Evolutionary conservation across 1,284 basidiomycete species (phyloP).

Genomic region (Takashimella tepidaria): DNA sequence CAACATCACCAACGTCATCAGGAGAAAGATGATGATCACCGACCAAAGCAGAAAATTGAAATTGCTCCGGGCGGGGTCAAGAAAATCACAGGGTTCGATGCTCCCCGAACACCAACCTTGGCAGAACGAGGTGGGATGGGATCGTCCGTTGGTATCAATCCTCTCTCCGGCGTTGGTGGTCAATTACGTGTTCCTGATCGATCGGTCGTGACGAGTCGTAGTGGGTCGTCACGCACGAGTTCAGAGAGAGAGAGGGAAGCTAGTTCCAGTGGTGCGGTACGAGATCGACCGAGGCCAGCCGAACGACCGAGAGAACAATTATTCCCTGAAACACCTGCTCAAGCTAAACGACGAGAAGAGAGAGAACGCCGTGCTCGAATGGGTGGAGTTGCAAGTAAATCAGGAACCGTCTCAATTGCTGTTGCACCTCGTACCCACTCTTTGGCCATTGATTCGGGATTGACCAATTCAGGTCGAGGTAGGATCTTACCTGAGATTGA

Average conservation of each 20-base stretch:
- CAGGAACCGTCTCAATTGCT: constrained; percentile 1
- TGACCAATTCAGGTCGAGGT: constrained; percentile 15
- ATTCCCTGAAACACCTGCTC: constrained; percentile 44
- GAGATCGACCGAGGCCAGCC: constrained; percentile 21
- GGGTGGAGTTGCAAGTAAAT: neutral
- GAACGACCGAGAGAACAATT: constrained; percentile 36
- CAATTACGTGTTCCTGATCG: neutral
- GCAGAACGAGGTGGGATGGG: neutral
- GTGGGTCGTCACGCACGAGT: constrained; percentile 7
- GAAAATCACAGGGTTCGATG: constrained; percentile 37
- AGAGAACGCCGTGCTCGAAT: constrained; percentile 24
- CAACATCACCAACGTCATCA: neutral
- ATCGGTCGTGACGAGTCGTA: neutral
- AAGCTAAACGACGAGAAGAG: constrained; percentile 41
- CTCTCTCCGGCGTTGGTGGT: neutral
- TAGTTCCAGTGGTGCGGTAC: neutral
- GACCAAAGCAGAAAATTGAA: constrained; percentile 19
- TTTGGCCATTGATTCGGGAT: constrained; percentile 21
- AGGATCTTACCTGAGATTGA: constrained; percentile 43
- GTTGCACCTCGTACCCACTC: neutral
- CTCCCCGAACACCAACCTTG: constrained; percentile 16
- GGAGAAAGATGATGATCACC: no score
- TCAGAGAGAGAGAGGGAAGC: constrained; percentile 1
- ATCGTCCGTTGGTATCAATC: neutral
- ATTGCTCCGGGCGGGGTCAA: constrained; percentile 22